Base-by-base conservation (phyloP, 768 basidiomycete genomes). In the Tylopilus plumbeoviolaceoides region DNA sequence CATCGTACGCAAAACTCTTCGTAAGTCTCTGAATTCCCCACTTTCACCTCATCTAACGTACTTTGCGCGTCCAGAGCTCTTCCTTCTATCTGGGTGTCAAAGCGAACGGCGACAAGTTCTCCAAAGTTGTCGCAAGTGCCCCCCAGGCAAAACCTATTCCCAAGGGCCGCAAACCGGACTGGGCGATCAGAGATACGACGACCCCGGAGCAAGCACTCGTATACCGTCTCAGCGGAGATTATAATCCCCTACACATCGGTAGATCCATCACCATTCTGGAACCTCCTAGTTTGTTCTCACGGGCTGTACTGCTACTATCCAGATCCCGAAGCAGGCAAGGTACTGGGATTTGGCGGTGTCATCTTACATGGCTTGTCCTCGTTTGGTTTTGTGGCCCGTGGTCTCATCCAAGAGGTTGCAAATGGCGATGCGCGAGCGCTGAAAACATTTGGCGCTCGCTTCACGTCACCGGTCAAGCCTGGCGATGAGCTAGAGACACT, bases 281-380 rank as follows among this genome's bases (percentile, higher is more conserved):
- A 21, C 44, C 4, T 48, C 11, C 18, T 17, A 6, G 12, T 20
- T 20, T 55, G 25, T 14, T 3, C 46, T 50, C 35, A 53, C 21
- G 11, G 1, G 14, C 12, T 12, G 5, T 28, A 15, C n/a, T n/a
- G n/a, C n/a, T n/a, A n/a, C 28, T 14, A 21, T 47, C 3, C 63
- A 87, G 91, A 93, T 72, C 89, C 91, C 1, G 67, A 62, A 14
- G 81, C 89, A 36, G 91, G 90, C n/a, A 66, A 82, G 57, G 75
- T 74, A 8, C 76, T 83, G 17, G 89, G 90, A 11, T 93, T 95
- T 61, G 89, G 89, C 3, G 91, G 85, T 44, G 82, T 86, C 35
- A 92, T 95, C 61, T 78, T 94, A 3, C 91, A 95, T 63, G 91
- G 91, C 27, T 76, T 94, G 23, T 84, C 87, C 18, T 82, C 86